A percentile compares a stretch with the other conserved stretches of the same genome.
Conservation (phyloP, 306 rosid species). For the Senna siamea region DNA sequence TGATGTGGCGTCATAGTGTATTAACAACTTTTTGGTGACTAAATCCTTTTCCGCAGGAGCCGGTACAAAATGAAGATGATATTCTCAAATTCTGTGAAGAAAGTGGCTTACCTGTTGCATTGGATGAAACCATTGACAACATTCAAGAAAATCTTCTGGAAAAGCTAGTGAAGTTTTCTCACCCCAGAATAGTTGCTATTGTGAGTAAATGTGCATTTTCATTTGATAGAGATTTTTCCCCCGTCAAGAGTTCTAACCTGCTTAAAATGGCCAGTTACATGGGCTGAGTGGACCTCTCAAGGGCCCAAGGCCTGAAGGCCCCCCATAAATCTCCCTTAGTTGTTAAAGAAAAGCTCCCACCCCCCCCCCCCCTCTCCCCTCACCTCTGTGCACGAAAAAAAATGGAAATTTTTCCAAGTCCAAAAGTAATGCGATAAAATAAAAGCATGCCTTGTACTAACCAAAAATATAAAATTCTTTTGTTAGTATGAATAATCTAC, state of each 20-base stretch:
- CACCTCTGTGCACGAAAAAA: too few relatives aligned
- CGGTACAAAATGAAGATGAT: slow-evolving; percentile 77
- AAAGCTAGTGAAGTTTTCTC: slow-evolving; percentile 69
- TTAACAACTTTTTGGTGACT: slow-evolving; percentile 20
- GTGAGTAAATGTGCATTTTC: slow-evolving; percentile 58
- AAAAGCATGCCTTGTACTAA: neutral
- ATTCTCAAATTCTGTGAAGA: slow-evolving; percentile 83
- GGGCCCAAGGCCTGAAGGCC: neutral
- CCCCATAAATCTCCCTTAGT: too few relatives aligned
- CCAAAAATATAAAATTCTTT: neutral
- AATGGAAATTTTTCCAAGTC: neutral
- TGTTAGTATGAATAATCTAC: neutral
- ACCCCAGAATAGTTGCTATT: slow-evolving; percentile 84
- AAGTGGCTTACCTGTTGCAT: slow-evolving; percentile 84
- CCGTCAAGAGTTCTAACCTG: neutral
- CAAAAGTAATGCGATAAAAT: neutral
- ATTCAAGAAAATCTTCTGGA: slow-evolving; percentile 67
- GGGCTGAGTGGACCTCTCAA: neutral
- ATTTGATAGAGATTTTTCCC: neutral
- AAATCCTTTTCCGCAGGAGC: slow-evolving; percentile 68
- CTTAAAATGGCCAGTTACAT: neutral
- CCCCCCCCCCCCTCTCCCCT: too few relatives aligned
- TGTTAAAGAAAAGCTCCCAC: too few relatives aligned
- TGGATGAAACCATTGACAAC: slow-evolving; percentile 82
- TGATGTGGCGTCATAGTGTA: slow-evolving; percentile 14